Evolutionary conservation across 768 basidiomycete genomes (phyloP).

Genomic region (Amanita inopinata): DNA sequence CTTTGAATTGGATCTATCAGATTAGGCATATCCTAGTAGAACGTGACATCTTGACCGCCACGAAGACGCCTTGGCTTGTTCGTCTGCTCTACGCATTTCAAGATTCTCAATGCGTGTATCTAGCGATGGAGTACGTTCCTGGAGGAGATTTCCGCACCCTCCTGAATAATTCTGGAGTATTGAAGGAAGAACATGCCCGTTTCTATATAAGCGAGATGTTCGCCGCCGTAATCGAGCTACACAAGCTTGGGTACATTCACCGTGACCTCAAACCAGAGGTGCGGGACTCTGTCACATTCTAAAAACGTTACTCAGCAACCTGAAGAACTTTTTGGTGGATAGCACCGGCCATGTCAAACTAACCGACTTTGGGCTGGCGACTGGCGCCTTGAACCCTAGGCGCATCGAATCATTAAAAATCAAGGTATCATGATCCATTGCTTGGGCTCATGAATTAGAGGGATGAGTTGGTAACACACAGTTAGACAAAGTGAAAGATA

Average conservation of each 20-base stretch:
- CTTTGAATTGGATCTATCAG: constrained; percentile 26
- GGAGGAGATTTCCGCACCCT: constrained; percentile 98
- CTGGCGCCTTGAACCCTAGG: constrained; percentile 89
- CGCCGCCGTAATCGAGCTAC: constrained; percentile 83
- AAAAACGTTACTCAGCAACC: background rate
- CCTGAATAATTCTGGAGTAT: constrained; percentile 93
- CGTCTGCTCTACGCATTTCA: constrained; percentile 94
- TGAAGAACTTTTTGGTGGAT: constrained; percentile 93
- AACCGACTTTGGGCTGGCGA: constrained; percentile 96
- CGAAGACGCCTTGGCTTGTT: constrained; percentile 97
- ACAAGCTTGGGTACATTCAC: constrained; percentile 97
- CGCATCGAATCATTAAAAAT: constrained; percentile 91
- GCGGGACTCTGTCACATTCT: background rate
- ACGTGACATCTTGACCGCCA: constrained; percentile 94
- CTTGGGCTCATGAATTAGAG: background rate
- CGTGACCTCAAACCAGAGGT: constrained; percentile 98
- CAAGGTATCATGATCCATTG: constrained; percentile 43
- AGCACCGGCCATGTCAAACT: constrained; percentile 93
- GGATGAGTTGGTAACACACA: constrained; percentile 27
- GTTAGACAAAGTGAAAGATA: constrained; percentile 96
- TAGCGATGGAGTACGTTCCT: constrained; percentile 99
- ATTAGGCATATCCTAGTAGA: constrained; percentile 97
- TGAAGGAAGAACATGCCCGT: constrained; percentile 93
- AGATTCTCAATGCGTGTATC: constrained; percentile 81
- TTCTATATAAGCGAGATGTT: constrained; percentile 99